Percentiles rank a stretch among this genome's conserved stretches.
Evolutionary conservation across 306 rosid species (phyloP).

Genomic region (Calophaca sinica): DNA sequence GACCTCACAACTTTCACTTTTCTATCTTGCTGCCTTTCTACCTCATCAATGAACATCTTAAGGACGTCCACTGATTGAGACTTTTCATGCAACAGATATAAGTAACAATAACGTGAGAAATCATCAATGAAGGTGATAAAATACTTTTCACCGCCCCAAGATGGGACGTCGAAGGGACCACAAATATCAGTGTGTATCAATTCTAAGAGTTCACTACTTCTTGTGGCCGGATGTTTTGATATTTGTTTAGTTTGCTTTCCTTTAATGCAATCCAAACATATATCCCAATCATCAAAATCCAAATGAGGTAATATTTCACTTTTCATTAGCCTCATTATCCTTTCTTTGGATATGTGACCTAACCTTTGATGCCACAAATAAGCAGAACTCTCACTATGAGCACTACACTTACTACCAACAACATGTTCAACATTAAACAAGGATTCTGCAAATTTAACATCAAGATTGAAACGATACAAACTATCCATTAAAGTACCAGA

Average conservation of each 20-base stretch:
- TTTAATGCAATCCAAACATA: background rate
- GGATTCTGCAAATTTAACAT: background rate
- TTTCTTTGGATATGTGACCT: background rate
- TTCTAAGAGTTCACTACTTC: background rate
- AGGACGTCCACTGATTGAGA: no score
- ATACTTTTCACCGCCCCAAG: no score
- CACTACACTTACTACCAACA: background rate
- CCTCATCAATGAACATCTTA: no score
- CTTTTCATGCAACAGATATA: no score
- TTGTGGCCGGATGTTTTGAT: background rate
- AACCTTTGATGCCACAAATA: background rate
- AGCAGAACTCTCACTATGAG: background rate
- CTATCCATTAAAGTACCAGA: background rate
- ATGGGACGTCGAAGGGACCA: background rate
- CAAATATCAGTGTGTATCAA: background rate
- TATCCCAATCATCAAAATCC: background rate
- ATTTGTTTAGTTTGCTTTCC: background rate
- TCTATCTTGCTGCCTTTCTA: no score
- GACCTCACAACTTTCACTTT: no score
- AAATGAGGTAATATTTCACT: background rate
- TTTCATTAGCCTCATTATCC: background rate
- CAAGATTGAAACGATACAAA: background rate
- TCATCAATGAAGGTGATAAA: no score
- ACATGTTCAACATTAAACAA: background rate
- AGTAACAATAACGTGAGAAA: no score